Evolutionary conservation across 2,329 filamentous ascomycete species (phyloP), one percentile per base, ranked within the genome.

Genomic region (Daldinia sp.): DNA sequence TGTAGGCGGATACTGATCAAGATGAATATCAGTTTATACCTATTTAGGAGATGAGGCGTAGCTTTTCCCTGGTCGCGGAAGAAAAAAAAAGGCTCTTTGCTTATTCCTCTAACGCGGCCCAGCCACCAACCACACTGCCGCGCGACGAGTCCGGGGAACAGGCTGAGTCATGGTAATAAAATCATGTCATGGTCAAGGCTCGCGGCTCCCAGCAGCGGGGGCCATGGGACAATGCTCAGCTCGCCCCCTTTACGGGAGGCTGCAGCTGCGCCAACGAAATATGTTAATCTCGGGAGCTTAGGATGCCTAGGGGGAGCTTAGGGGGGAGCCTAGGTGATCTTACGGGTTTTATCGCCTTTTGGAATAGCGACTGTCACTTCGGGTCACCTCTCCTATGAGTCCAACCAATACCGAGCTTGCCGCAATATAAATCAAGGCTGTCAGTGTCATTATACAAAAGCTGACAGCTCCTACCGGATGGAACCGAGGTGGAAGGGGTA

Each of bases 401-500:
- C 39, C 56, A 61, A 49, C 55, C 62, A 69, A 68, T 66, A 58
- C 60, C 55, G 60, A 63, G 56, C 59, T 57, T 25, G 53, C 41
- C 39, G 54, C 49, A 59, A 59, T 66, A 64, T 62, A 51, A 61
- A 30, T 41, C 58, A 60, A 47, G 61, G 54, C 62, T 67, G 43
- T 58, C 15, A 58, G 39, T 56, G 58, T 57, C 48, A 39, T 55
- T 23, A 60, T 49, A 59, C 47, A 52, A 61, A 39, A 57, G 61
- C 49, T 59, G 51, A 64, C 54, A 63, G 53, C 55, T 69, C 52
- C 55, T 51, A 61, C 60, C 65, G 65, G 67, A 66, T 63, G 57
- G 63, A 63, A 52, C 67, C 63, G 65, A 65, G 53, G 43, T 49
- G 58, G 43, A 61, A 32, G 47, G 56, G 61, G 41, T 58, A 45